Evolutionary conservation across 495 filamentous ascomycete genomes (phyloP), one percentile per base, ranked within the genome.

Genomic region (Aspergillus bertholletiae): DNA sequence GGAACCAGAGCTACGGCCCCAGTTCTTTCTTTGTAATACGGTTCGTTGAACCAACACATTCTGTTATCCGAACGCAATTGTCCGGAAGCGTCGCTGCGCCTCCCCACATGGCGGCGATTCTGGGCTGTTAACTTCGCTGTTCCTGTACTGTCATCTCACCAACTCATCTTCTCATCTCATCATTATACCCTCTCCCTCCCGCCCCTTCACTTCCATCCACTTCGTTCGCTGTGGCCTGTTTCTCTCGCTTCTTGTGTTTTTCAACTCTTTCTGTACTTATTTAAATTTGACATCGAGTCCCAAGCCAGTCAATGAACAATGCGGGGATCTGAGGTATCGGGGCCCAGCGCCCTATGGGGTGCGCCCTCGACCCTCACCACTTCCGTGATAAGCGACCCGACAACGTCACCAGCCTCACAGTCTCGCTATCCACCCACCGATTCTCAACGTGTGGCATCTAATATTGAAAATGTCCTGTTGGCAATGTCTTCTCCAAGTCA

Each of bases 251-350:
- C 35, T 48, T 27, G 26, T 53, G 18, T 6, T 32, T 34, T 45
- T 20, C 13, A 28, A 44, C 20, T 41, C 51, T 8, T 46, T 13
- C 26, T 11, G 39, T 20, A 40, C 34, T 41, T 2, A 24, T 49
- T 13, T 40, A 22, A 55, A 40, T 53, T 28, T 30, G 21, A n/a
- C 32, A 45, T 39, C 44, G 23, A 21, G 32, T 34, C 28, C 39
- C 17, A 30, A 34, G n/a, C 32, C 56, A 60, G 67, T 73, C 67
- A 56, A 76, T 76, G 73, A 74, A 76, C 67, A 56, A 76, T 76
- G 73, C 73, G 73, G 67, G 67, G 64, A 64, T 65, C 40, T 71
- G 71, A 76, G 67, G 70, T 70, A 69, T 68, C 71, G 70, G 66
- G 63, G 66, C 65, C 64, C 60, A 65, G 62, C 66, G 68, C 65